phyloP scores from a whole-genome alignment of 1,284 basidiomycete species.

The Naganishia liquefaciens region DNA sequence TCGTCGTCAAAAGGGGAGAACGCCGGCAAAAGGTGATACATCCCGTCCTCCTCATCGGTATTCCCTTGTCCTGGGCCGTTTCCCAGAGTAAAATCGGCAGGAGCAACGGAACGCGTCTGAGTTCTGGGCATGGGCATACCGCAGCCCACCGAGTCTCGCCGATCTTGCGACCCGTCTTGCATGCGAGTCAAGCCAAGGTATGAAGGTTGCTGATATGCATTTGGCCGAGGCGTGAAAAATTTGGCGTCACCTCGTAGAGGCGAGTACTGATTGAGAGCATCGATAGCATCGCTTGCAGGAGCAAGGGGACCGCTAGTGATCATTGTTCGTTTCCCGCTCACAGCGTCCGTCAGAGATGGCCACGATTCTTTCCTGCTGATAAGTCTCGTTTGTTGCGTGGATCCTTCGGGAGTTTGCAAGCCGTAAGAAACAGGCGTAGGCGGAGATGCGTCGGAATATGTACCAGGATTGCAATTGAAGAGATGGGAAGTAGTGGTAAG shows the following conservation, averaged over 20 bases:
- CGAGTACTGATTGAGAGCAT: not conserved
- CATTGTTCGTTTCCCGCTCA: conserved; percentile 1
- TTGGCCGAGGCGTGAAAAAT: conserved; percentile 11
- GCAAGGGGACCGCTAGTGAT: not conserved
- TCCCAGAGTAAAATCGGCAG: not conserved
- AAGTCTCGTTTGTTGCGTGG: not conserved
- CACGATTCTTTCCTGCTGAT: conserved; percentile 1
- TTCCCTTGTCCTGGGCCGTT: not conserved
- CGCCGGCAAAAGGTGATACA: conserved; percentile 7
- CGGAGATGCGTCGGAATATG: not conserved
- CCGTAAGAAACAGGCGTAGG: not conserved
- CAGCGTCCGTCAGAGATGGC: conserved; percentile 18
- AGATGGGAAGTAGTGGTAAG: not conserved
- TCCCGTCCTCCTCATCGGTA: not conserved
- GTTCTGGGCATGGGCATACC: conserved; percentile 5
- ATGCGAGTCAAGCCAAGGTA: too few relatives aligned
- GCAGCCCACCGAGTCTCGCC: not conserved
- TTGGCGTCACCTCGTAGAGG: conserved; percentile 17
- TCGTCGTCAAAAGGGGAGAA: conserved; percentile 18
- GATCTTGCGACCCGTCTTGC: not conserved
- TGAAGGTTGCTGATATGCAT: not conserved
- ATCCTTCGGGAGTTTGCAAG: not conserved
- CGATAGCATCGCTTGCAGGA: not conserved
- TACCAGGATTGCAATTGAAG: too few relatives aligned
- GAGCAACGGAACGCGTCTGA: not conserved